phyloP scores from a whole-genome alignment of 768 basidiomycete genomes.

The Mycena olivaceomarginata region DNA sequence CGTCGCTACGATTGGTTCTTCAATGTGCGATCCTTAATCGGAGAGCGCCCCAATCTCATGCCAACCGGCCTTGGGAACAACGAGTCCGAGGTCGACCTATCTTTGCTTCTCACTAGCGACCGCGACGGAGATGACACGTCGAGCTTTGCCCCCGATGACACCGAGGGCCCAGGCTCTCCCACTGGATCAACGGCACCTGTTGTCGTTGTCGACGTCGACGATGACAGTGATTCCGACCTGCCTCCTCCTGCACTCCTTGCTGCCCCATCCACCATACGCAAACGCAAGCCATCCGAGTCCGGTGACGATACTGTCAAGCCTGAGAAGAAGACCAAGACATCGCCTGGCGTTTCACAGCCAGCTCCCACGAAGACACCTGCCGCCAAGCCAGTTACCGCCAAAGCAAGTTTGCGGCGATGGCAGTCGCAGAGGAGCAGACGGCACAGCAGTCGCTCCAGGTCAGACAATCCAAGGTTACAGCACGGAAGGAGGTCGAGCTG shows the following conservation, averaged over 20 bases:
- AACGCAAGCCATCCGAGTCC: slow-evolving; percentile 1
- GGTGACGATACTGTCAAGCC: background rate
- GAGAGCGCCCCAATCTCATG: slow-evolving; percentile 19
- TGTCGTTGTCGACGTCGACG: background rate
- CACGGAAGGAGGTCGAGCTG: slow-evolving; percentile 2
- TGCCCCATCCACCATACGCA: background rate
- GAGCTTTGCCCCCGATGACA: slow-evolving; percentile 9
- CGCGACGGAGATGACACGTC: slow-evolving; percentile 17
- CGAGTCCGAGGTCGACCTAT: background rate
- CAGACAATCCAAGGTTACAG: slow-evolving; percentile 1
- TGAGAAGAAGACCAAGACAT: background rate
- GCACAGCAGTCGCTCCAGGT: background rate
- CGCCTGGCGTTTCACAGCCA: slow-evolving; percentile 1
- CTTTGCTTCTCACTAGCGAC: background rate
- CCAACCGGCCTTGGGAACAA: slow-evolving; percentile 7
- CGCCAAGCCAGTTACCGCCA: background rate
- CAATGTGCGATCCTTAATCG: slow-evolving; percentile 13
- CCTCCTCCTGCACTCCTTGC: background rate
- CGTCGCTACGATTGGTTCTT: slow-evolving; percentile 16
- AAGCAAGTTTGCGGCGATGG: slow-evolving; percentile 16
- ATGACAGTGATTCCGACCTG: background rate
- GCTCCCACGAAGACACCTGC: slow-evolving; percentile 1
- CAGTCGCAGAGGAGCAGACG: slow-evolving; percentile 27
- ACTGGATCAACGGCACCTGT: no score
- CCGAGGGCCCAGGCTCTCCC: background rate